Conservation (phyloP, 805 yeast genomes). For the Candida nemodendra region DNA sequence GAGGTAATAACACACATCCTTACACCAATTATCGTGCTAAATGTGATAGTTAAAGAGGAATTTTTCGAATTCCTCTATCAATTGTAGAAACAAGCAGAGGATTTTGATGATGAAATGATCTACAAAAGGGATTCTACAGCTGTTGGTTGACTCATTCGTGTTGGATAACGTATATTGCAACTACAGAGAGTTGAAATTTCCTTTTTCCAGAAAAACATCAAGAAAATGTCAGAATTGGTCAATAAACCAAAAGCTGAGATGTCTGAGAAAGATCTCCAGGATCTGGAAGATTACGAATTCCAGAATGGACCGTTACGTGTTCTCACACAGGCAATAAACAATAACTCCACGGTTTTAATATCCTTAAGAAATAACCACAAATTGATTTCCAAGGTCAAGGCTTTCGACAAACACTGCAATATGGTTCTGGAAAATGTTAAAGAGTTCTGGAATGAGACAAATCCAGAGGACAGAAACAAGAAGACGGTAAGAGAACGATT, state of each 20-base stretch:
- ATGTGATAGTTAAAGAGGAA: too few species aligned
- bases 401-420: slow-evolving; percentile 95
- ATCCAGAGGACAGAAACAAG: slow-evolving; percentile 45
- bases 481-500: slow-evolving; percentile 61
- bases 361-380: slow-evolving; percentile 93
- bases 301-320: slow-evolving; percentile 88
- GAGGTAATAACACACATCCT: too few species aligned
- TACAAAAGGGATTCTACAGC: too few species aligned
- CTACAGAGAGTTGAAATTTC: too few species aligned
- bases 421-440: slow-evolving; percentile 89
- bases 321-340: slow-evolving; percentile 76
- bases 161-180: too few species aligned
- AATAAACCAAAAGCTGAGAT: slow-evolving; percentile 79
- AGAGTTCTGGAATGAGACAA: slow-evolving; percentile 61
- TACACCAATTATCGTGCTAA: too few species aligned
- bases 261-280: slow-evolving; percentile 73
- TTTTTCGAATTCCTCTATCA: too few species aligned
- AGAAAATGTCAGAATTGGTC: slow-evolving; percentile 46
- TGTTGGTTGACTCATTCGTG: too few species aligned
- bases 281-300: slow-evolving; percentile 86
- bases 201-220: too few species aligned
- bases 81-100: too few species aligned
- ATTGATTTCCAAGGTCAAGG: slow-evolving; percentile 83
- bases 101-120: too few species aligned
- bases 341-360: slow-evolving; percentile 75